Evolutionary conservation across 2,329 filamentous ascomycete genomes (phyloP).

Genomic region (Sporothrix sp.): DNA sequence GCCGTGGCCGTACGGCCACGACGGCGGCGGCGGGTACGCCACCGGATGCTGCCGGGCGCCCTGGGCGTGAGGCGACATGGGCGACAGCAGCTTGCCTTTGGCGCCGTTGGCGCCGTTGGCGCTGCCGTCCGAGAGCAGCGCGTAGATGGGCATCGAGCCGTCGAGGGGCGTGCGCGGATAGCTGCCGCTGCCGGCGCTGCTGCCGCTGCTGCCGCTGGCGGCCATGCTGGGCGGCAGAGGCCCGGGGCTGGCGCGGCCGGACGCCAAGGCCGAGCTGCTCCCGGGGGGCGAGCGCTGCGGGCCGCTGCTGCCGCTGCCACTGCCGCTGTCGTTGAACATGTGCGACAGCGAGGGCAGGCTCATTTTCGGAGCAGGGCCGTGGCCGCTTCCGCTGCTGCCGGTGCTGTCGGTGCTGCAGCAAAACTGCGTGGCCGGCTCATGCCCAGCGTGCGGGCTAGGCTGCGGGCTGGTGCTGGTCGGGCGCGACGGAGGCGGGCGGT

Average conservation of each 20-base stretch:
- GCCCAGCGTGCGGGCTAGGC: constrained; percentile 12
- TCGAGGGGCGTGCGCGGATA: constrained; percentile 39
- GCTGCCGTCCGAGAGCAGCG: constrained; percentile 29
- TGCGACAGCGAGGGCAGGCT: constrained; percentile 39
- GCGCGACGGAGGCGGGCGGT: constrained; percentile 21
- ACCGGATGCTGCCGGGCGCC: background rate
- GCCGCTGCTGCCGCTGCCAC: constrained; percentile 13
- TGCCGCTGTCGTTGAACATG: constrained; percentile 32
- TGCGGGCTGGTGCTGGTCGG: constrained; percentile 19
- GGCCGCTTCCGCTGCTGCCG: constrained; percentile 18
- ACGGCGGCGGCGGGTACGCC: background rate
- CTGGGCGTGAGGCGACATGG: background rate
- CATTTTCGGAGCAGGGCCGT: constrained; percentile 24
- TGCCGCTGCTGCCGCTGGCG: constrained; percentile 13
- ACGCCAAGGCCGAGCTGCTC: background rate
- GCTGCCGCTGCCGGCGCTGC: constrained; percentile 13
- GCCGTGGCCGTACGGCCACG: background rate
- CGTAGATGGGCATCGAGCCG: constrained; percentile 44
- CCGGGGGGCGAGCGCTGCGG: background rate
- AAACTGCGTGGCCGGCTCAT: constrained; percentile 15
- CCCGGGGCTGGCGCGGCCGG: constrained; percentile 21
- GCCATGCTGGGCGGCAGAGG: constrained; percentile 21
- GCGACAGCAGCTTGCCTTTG: constrained; percentile 9
- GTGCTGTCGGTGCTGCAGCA: too few relatives aligned
- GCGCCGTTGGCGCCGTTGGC: too few relatives aligned